A percentile compares a stretch with the other conserved stretches of the same genome.
phyloP scores from a whole-genome alignment of 1,284 basidiomycete genomes.

The Caloboletus firmus region DNA sequence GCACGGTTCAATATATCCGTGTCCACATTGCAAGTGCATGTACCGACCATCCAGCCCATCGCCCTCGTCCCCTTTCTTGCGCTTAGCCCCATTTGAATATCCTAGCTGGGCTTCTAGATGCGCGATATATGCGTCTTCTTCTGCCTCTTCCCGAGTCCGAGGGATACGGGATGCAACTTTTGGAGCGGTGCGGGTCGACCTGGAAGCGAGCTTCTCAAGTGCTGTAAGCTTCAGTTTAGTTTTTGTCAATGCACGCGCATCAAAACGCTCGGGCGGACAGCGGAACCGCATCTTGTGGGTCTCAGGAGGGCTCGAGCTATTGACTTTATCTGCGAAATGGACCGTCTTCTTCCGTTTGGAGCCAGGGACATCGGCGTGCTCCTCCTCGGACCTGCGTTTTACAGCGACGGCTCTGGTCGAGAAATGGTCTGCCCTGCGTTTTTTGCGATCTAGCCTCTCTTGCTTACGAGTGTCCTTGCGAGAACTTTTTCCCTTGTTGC shows the following conservation, averaged over 20 bases:
- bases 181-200: constrained; percentile 17
- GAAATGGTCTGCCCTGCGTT: constrained; percentile 59
- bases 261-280: background rate
- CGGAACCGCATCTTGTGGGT: background rate
- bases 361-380: constrained; percentile 42
- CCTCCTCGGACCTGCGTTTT: constrained; percentile 35
- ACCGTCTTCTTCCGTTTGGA: constrained; percentile 45
- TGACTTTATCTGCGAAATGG: constrained; percentile 10
- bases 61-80: constrained; percentile 50
- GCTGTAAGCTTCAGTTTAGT: constrained; percentile 24
- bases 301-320: background rate
- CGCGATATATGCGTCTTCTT: constrained; percentile 77
- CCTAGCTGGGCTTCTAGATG: constrained; percentile 75
- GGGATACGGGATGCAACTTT: constrained; percentile 21
- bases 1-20: constrained; percentile 1
- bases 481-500: constrained; percentile 25
- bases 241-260: constrained; percentile 2
- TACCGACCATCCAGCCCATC: constrained; percentile 60
- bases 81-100: constrained; percentile 38
- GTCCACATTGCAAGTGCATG: background rate
- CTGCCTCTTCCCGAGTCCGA: constrained; percentile 46
- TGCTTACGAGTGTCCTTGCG: constrained; percentile 69
- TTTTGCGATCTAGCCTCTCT: constrained; percentile 55
- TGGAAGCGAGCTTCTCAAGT: constrained; percentile 38
- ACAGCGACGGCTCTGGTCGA: constrained; percentile 36